phyloP scores from a whole-genome alignment of 2,329 filamentous ascomycete species.

The Thyridium curvatum region DNA sequence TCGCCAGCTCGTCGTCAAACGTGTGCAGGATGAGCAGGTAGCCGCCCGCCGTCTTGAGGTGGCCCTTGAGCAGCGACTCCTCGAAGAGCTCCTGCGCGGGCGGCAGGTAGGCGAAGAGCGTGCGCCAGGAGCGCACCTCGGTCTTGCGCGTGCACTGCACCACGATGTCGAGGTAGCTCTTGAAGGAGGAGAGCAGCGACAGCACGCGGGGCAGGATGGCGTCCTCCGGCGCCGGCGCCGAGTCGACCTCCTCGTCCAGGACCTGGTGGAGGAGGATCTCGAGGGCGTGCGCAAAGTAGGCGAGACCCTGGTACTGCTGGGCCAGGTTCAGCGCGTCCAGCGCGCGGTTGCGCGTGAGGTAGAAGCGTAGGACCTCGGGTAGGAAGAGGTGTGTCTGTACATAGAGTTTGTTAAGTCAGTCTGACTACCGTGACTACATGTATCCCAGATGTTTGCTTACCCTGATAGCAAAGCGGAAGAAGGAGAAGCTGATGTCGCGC shows the following conservation, averaged over 20 bases:
- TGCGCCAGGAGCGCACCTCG: conserved; percentile 90
- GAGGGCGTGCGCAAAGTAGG: conserved; percentile 88
- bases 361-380: conserved; percentile 76
- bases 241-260: conserved; percentile 82
- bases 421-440: background rate
- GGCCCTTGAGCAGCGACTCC: conserved; percentile 77
- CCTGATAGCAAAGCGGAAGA: conserved; percentile 80
- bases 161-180: conserved; percentile 87
- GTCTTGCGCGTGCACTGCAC: conserved; percentile 97
- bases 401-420: conserved; percentile 6
- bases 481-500: conserved; percentile 84
- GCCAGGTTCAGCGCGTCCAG: conserved; percentile 75
- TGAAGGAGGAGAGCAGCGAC: conserved; percentile 64
- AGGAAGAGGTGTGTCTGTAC: conserved; percentile 83
- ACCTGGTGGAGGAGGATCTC: conserved; percentile 91
- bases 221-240: conserved; percentile 54
- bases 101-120: conserved; percentile 84
- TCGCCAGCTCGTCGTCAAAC: conserved; percentile 54
- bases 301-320: conserved; percentile 77
- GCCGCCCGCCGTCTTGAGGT: conserved; percentile 89
- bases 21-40: conserved; percentile 95
- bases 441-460: conserved; percentile 43
- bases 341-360: conserved; percentile 70
- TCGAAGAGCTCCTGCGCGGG: conserved; percentile 90
- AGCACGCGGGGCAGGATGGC: conserved; percentile 58